A percentile compares a stretch with the other conserved stretches of the same genome.
phyloP scores from a whole-genome alignment of 1,284 basidiomycete species.

The Salmacisia buchloeana region DNA sequence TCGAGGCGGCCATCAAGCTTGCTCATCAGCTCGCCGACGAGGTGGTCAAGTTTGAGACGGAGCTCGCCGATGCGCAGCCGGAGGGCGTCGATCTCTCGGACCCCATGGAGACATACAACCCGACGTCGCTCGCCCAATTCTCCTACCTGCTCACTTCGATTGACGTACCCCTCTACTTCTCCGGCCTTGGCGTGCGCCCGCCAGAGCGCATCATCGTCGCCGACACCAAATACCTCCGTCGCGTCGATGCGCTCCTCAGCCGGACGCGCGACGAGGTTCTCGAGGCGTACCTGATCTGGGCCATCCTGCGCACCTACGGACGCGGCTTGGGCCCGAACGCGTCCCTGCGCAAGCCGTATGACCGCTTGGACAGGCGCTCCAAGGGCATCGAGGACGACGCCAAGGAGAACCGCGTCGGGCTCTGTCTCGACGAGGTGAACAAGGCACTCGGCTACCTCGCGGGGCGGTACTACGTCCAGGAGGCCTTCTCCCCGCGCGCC shows the following conservation, averaged over 20 bases:
- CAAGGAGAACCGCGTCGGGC: slow-evolving; percentile 70
- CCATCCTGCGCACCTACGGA: slow-evolving; percentile 39
- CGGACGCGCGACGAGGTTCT: slow-evolving; percentile 67
- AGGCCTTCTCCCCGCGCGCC: slow-evolving; percentile 76
- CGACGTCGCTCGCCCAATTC: slow-evolving; percentile 64
- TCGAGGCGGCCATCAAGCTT: slow-evolving; percentile 55
- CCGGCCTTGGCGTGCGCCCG: slow-evolving; percentile 69
- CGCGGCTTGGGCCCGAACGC: slow-evolving; percentile 49
- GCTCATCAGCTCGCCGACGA: slow-evolving; percentile 61
- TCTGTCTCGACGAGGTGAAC: slow-evolving; percentile 54
- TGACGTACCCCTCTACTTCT: slow-evolving; percentile 75
- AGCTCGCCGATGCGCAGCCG: slow-evolving; percentile 68
- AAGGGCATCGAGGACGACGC: slow-evolving; percentile 81
- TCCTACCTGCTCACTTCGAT: slow-evolving; percentile 62
- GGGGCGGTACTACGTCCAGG: slow-evolving; percentile 69
- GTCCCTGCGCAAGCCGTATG: slow-evolving; percentile 31
- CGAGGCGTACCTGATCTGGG: slow-evolving; percentile 71
- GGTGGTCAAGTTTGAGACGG: slow-evolving; percentile 73
- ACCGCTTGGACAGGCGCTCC: slow-evolving; percentile 66
- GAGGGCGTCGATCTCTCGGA: slow-evolving; percentile 61
- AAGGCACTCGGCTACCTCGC: slow-evolving; percentile 56
- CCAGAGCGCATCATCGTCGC: slow-evolving; percentile 64
- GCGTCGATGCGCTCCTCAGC: slow-evolving; percentile 67
- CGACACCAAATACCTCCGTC: slow-evolving; percentile 70
- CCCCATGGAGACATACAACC: slow-evolving; percentile 85